phyloP scores from a whole-genome alignment of 805 yeast genomes.

The Wickerhamia fluorescens region DNA sequence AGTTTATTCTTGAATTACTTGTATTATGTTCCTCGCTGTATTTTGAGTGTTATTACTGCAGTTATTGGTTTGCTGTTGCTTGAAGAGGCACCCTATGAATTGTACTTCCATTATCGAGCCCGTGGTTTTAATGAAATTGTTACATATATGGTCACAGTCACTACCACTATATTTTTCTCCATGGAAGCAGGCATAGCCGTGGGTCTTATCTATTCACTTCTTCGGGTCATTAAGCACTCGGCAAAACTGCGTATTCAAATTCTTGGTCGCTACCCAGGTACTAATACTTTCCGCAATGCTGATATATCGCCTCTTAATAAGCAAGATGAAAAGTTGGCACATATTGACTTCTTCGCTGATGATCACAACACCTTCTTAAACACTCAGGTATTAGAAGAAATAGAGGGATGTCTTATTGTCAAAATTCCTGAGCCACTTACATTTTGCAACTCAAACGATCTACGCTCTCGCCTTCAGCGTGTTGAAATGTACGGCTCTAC shows the following conservation, averaged over 20 bases:
- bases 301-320: constrained; percentile 18
- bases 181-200: constrained; percentile 84
- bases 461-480: constrained; percentile 30
- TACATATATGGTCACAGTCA: constrained; percentile 58
- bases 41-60: constrained; percentile 72
- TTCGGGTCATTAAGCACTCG: constrained; percentile 74
- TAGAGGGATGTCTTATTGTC: constrained; percentile 38
- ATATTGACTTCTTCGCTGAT: constrained; percentile 27
- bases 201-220: constrained; percentile 76
- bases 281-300: constrained; percentile 36
- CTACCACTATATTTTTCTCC: constrained; percentile 59
- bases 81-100: constrained; percentile 79
- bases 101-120: constrained; percentile 64
- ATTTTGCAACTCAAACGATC: constrained; percentile 35
- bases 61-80: constrained; percentile 58
- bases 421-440: constrained; percentile 40
- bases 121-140: constrained; percentile 72
- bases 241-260: constrained; percentile 81
- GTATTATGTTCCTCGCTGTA: constrained; percentile 70
- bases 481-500: constrained; percentile 39
- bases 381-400: constrained; percentile 31
- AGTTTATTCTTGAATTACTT: constrained; percentile 53
- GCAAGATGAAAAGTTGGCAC: neutral
- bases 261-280: constrained; percentile 49
- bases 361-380: constrained; percentile 29